phyloP scores from a whole-genome alignment of 2,329 filamentous ascomycete species.

The Magnaporthiopsis rhizophila region DNA sequence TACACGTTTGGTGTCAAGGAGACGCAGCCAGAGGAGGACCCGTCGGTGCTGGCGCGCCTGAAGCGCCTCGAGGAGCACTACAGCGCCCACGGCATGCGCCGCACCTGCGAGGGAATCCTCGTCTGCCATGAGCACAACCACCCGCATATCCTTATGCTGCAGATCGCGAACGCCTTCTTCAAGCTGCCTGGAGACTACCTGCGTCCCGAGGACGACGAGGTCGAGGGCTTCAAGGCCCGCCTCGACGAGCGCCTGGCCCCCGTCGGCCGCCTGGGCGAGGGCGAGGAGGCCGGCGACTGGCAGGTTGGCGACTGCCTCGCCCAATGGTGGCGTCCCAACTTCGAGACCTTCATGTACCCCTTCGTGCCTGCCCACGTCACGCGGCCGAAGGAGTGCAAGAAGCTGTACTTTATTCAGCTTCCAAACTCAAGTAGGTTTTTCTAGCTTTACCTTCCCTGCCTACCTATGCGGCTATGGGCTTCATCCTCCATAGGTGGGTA shows the following conservation, averaged over 20 bases:
- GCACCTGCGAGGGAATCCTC: constrained; percentile 92
- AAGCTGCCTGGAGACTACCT: constrained; percentile 97
- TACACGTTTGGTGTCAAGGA: constrained; percentile 99
- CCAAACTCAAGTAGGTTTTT: constrained; percentile 70
- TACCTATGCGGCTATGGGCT: not conserved
- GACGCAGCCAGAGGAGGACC: constrained; percentile 95
- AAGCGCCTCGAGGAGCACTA: constrained; percentile 97
- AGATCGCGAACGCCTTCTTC: constrained; percentile 99
- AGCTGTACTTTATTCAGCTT: constrained; percentile 93
- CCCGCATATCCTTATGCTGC: constrained; percentile 96
- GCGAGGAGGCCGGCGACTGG: constrained; percentile 82
- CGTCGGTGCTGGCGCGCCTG: constrained; percentile 84
- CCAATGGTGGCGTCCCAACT: constrained; percentile 98
- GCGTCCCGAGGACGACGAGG: constrained; percentile 78
- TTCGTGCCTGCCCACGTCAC: constrained; percentile 96
- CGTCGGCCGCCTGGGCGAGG: constrained; percentile 77
- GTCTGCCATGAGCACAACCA: constrained; percentile 99
- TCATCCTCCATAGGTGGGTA: not conserved
- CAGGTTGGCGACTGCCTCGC: constrained; percentile 89
- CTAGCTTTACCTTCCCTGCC: not conserved
- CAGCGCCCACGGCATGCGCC: constrained; percentile 83
- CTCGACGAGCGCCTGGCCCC: constrained; percentile 91
- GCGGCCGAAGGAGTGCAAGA: constrained; percentile 97
- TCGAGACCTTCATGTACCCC: constrained; percentile 99
- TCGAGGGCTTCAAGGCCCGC: constrained; percentile 87